Conservation (phyloP, 1,139 yeast genomes). For the Blastobotrys indianensis region DNA sequence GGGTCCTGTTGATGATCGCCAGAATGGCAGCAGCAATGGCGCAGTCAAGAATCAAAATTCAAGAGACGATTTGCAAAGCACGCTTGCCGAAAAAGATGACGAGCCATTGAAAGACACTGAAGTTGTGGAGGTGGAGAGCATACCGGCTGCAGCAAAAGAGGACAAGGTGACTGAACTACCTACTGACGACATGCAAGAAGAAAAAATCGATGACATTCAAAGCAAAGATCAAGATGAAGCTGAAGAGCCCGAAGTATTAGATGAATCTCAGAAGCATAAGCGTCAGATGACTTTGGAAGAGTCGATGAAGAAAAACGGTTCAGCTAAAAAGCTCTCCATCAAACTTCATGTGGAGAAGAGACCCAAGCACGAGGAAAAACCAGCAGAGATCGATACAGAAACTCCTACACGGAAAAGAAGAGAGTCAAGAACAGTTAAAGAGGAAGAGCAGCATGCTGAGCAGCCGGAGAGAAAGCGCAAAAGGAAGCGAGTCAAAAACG, state of each 20-base stretch:
- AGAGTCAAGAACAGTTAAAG: constrained; percentile 2
- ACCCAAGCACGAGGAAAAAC: constrained; percentile 1
- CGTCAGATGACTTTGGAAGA: constrained; percentile 9
- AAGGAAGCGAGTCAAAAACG: not conserved
- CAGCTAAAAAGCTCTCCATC: not conserved
- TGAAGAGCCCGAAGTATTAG: not conserved
- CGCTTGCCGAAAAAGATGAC: not conserved
- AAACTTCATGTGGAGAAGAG: constrained; percentile 1
- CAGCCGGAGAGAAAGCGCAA: constrained; percentile 5
- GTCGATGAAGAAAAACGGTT: constrained; percentile 1
- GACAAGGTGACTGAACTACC: not conserved
- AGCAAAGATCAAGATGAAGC: not conserved
- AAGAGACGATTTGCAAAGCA: no score
- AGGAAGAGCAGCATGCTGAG: not conserved
- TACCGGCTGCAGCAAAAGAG: no score
- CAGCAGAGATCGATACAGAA: constrained; percentile 1
- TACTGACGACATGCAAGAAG: not conserved
- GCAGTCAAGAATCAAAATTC: not conserved
- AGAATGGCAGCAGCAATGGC: not conserved
- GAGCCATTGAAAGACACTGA: not conserved
- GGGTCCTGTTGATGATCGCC: not conserved
- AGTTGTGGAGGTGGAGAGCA: not conserved
- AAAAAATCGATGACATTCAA: no score
- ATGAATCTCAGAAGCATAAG: constrained; percentile 1
- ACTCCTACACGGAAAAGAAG: not conserved